Evolutionary conservation across 192 early-diverging fungal genomes (phyloP).

Genomic region (Geosiphon pyriformis): DNA sequence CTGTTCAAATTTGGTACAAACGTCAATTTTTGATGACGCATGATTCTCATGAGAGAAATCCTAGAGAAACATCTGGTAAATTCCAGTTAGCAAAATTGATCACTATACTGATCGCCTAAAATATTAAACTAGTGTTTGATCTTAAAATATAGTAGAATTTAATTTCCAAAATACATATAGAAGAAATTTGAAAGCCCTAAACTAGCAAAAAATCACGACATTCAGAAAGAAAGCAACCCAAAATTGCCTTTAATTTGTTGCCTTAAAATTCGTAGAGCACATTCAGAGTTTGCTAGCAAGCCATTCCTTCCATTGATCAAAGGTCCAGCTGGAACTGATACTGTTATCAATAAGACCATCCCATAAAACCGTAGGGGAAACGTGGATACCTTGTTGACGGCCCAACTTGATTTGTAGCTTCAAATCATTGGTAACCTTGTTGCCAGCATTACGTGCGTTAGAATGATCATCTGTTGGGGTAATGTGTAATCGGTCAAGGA

Average conservation of each 20-base stretch:
- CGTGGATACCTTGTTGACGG: conserved; percentile 70
- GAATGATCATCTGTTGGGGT: conserved; percentile 30
- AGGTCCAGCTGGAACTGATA: conserved; percentile 64
- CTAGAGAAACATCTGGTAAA: no score
- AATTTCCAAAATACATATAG: no score
- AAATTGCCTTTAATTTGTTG: no score
- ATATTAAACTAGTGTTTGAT: no score
- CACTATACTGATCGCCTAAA: background rate
- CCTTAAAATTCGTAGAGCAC: no score
- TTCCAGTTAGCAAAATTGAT: background rate
- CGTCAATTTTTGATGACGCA: no score
- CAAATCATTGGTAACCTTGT: conserved; percentile 61
- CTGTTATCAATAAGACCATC: conserved; percentile 60
- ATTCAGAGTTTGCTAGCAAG: conserved; percentile 36
- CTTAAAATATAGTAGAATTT: no score
- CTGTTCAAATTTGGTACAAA: background rate
- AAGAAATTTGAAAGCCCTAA: no score
- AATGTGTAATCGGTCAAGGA: conserved; percentile 44
- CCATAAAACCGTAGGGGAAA: conserved; percentile 66
- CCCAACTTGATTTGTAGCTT: conserved; percentile 63
- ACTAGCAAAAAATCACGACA: no score
- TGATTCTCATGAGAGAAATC: no score
- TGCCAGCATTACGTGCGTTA: conserved; percentile 54
- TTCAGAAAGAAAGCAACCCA: no score
- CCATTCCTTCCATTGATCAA: conserved; percentile 61